These are phyloP conservation scores for Pseudogymnoascus sp. DNA, from an alignment of 2,329 filamentous ascomycete genomes.

Conservation along the genomic window DNA sequence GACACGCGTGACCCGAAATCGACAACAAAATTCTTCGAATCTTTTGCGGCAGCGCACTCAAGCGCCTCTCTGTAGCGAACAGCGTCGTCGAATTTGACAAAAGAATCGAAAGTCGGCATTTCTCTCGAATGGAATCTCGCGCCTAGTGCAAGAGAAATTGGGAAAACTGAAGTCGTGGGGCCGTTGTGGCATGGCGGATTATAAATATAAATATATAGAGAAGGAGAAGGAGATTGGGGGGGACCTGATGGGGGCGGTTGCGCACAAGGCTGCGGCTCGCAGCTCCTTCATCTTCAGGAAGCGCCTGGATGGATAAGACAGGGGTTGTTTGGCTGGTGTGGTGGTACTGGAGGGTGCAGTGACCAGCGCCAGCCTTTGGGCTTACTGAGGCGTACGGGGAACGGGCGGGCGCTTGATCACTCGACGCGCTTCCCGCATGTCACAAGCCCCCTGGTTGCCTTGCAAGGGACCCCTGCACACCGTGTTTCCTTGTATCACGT, in stretches of 20 bases:
- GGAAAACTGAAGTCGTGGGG: background rate
- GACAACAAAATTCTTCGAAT: constrained; percentile 53
- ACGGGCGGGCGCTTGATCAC: background rate
- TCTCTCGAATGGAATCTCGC: background rate
- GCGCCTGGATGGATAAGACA: background rate
- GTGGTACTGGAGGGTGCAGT: background rate
- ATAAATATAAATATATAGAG: background rate
- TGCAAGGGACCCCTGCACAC: constrained; percentile 1
- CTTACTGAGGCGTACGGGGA: background rate
- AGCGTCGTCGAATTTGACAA: background rate
- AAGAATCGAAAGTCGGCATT: background rate
- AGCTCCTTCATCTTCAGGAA: background rate
- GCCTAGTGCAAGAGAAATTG: background rate
- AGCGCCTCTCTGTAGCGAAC: background rate
- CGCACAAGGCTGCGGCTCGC: background rate
- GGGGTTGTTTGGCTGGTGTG: background rate
- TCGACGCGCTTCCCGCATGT: constrained; percentile 4
- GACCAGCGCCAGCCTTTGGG: background rate
- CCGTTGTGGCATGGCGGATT: background rate
- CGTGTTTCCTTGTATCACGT: background rate
- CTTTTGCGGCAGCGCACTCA: background rate
- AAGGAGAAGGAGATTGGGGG: background rate
- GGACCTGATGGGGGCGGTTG: background rate
- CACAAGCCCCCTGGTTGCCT: background rate
- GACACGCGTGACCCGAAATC: constrained; percentile 51